These are phyloP conservation scores for Metschnikowia proteae DNA, from an alignment of 805 yeast genomes.

Conservation along the genomic window DNA sequence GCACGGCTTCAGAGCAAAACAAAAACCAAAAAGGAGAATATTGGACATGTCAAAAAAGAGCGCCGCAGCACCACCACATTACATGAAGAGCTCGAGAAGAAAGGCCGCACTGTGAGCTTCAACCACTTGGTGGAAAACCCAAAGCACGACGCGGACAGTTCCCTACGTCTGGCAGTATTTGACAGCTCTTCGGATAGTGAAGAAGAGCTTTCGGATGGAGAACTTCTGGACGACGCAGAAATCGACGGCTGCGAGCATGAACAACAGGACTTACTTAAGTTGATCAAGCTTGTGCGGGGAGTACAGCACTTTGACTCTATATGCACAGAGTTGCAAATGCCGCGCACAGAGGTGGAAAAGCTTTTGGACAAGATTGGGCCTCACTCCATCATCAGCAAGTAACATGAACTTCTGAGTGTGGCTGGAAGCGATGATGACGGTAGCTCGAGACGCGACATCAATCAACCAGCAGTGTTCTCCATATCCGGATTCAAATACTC, in stretches of 20 bases:
- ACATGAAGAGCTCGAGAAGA: constrained; percentile 16
- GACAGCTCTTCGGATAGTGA: constrained; percentile 12
- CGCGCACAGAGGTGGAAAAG: constrained; percentile 52
- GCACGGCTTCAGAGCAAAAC: constrained; percentile 9
- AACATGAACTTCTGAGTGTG: background rate
- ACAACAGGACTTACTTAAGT: constrained; percentile 28
- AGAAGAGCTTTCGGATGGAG: constrained; percentile 11
- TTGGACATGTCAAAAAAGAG: background rate
- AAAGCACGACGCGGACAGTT: constrained; percentile 1
- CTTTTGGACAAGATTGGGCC: constrained; percentile 38
- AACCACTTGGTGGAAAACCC: constrained; percentile 21
- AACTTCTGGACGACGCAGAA: constrained; percentile 2
- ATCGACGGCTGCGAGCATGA: constrained; percentile 6
- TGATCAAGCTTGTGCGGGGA: constrained; percentile 47
- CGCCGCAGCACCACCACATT: constrained; percentile 6
- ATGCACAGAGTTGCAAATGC: constrained; percentile 62
- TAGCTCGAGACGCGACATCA: background rate
- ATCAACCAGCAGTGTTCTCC: too few species aligned
- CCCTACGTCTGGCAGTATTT: constrained; percentile 15
- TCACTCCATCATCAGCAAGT: constrained; percentile 34
- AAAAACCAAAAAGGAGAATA: constrained; percentile 1
- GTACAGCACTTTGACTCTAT: constrained; percentile 60
- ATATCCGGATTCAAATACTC: background rate
- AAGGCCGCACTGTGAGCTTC: constrained; percentile 35
- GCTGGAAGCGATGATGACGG: background rate